A percentile compares a stretch with the other conserved stretches of the same genome.
Conservation (phyloP, 257 asterid genomes). For the Capsicum rhomboideum region DNA sequence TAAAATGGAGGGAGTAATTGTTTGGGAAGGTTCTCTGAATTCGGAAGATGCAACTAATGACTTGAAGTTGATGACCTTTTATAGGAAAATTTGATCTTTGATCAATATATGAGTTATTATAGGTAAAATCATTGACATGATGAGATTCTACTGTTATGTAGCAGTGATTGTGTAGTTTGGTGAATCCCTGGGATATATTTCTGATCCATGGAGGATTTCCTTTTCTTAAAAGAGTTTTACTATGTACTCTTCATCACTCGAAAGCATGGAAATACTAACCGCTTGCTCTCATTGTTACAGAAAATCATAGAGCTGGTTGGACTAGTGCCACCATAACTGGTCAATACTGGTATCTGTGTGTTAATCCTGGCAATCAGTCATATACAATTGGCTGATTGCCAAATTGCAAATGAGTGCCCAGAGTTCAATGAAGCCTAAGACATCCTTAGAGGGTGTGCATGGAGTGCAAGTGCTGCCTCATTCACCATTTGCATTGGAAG, state of each 20-base stretch:
- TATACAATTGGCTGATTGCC: constrained; percentile 68
- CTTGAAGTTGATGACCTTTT: background rate
- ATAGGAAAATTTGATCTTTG: background rate
- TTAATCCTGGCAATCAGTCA: constrained; percentile 69
- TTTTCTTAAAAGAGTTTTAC: background rate
- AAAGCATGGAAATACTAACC: background rate
- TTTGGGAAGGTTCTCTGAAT: background rate
- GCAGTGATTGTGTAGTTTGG: background rate
- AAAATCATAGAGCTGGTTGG: constrained; percentile 1
- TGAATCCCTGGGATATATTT: background rate
- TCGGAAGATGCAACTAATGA: background rate
- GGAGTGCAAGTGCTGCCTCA: constrained; percentile 68
- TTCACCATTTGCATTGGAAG: constrained; percentile 58
- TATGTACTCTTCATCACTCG: background rate
- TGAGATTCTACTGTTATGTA: background rate
- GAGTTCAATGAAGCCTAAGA: constrained; percentile 34
- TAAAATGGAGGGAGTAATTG: background rate
- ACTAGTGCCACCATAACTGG: constrained; percentile 13
- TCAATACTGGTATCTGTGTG: constrained; percentile 11
- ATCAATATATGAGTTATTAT: background rate
- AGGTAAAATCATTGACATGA: background rate
- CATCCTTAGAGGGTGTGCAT: constrained; percentile 53
- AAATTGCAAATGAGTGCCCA: constrained; percentile 46
- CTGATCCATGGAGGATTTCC: background rate
- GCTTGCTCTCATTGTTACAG: constrained; percentile 15